phyloP scores from a whole-genome alignment of 768 basidiomycete genomes.

The Botryobasidium botryosum region DNA sequence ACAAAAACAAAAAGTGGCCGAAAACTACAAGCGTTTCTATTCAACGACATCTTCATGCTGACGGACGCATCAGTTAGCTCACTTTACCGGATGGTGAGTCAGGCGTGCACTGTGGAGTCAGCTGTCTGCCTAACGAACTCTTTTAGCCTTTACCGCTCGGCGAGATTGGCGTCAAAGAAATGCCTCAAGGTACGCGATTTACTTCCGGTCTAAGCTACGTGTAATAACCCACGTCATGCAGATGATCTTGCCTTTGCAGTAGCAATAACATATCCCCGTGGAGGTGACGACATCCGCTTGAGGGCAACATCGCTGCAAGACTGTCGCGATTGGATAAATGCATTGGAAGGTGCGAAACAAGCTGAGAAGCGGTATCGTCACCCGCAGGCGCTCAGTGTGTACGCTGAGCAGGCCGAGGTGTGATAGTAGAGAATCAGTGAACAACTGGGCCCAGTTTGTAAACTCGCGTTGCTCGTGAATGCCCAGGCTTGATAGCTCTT shows the following conservation, averaged over 20 bases:
- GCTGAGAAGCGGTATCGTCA: too few species aligned
- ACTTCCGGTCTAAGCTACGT: background rate
- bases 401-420: too few species aligned
- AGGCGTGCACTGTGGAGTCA: background rate
- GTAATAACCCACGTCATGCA: constrained; percentile 16
- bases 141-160: constrained; percentile 17
- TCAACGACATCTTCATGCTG: constrained; percentile 78
- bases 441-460: too few species aligned
- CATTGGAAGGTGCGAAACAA: constrained; percentile 21
- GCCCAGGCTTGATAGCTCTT: too few species aligned
- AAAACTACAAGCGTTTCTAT: constrained; percentile 60
- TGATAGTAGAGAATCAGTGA: too few species aligned
- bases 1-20: constrained; percentile 73
- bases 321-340: constrained; percentile 35
- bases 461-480: too few species aligned
- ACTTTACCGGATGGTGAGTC: constrained; percentile 67
- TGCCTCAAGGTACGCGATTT: constrained; percentile 1
- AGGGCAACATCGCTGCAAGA: constrained; percentile 41
- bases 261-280: constrained; percentile 48
- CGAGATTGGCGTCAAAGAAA: constrained; percentile 12
- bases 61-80: constrained; percentile 54
- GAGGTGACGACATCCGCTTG: constrained; percentile 50
- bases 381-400: too few species aligned
- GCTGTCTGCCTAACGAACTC: background rate
- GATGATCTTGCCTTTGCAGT: constrained; percentile 58